These are phyloP conservation scores for Podospora fimiseda DNA, from an alignment of 495 filamentous ascomycete species.

Conservation along the genomic window DNA sequence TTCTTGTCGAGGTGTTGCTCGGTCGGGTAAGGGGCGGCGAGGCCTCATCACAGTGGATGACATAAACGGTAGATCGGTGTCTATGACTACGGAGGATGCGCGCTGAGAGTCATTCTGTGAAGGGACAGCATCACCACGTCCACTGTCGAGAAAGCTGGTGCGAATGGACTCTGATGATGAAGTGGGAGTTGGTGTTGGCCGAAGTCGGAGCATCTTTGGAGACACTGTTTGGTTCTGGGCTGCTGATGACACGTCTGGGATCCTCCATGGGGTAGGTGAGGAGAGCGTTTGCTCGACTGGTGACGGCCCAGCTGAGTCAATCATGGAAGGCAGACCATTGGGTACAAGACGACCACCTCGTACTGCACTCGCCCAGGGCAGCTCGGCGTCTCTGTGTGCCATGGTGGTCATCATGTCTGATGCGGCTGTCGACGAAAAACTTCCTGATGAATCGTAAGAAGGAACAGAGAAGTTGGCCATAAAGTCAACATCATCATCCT, in stretches of 20 bases:
- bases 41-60: not conserved
- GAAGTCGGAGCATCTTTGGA: slow-evolving; percentile 31
- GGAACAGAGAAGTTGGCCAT: slow-evolving; percentile 1
- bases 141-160: slow-evolving; percentile 17
- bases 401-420: slow-evolving; percentile 16
- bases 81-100: not conserved
- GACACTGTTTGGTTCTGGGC: slow-evolving; percentile 24
- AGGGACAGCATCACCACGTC: not conserved
- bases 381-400: slow-evolving; percentile 3
- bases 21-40: not conserved
- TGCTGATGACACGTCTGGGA: not conserved
- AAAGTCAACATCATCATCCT: not conserved
- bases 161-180: slow-evolving; percentile 32
- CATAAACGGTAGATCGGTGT: not conserved
- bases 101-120: not conserved
- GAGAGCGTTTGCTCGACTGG: not conserved
- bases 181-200: slow-evolving; percentile 25
- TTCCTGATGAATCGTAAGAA: not conserved
- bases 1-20: too few relatives aligned
- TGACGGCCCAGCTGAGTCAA: not conserved
- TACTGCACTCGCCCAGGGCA: not conserved
- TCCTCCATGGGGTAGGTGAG: not conserved
- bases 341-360: not conserved
- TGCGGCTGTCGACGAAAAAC: not conserved
- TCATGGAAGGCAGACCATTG: not conserved